phyloP scores from a whole-genome alignment of 2,329 filamentous ascomycete species.

The Cladorrhinum sp. region DNA sequence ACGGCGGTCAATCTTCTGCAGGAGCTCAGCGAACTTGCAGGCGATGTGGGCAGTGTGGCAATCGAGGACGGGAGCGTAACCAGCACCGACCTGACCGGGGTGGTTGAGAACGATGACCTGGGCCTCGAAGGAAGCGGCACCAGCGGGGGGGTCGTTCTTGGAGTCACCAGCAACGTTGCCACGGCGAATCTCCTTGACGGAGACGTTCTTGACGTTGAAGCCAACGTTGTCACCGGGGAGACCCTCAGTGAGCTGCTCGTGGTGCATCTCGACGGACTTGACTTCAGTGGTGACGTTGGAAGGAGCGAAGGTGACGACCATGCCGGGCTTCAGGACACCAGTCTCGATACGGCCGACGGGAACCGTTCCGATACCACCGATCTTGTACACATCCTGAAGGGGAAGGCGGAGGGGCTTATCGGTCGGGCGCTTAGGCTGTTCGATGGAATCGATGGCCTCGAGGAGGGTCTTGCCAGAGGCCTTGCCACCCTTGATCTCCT shows the following conservation, averaged over 20 bases:
- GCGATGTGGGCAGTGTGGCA: constrained; percentile 99
- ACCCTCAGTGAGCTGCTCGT: constrained; percentile 97
- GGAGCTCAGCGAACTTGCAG: constrained; percentile 99
- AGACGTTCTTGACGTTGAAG: constrained; percentile 99
- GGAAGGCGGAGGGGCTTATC: constrained; percentile 99
- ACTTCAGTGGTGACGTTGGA: constrained; percentile 99
- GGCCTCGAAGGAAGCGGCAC: constrained; percentile 91
- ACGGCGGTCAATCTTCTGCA: constrained; percentile 99
- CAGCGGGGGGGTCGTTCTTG: constrained; percentile 97
- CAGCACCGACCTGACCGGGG: constrained; percentile 98
- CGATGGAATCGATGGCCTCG: constrained; percentile 96
- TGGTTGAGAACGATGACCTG: constrained; percentile 99
- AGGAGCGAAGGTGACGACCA: constrained; percentile 98
- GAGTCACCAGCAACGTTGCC: constrained; percentile 99
- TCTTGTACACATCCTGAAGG: constrained; percentile 99
- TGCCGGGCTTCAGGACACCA: constrained; percentile 84
- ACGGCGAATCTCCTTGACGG: constrained; percentile 99
- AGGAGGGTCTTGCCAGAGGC: constrained; percentile 93
- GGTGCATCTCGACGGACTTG: constrained; percentile 99
- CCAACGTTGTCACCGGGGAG: constrained; percentile 99
- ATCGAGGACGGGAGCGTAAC: constrained; percentile 98
- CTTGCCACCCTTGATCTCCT: constrained; percentile 92
- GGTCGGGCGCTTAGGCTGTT: constrained; percentile 85
- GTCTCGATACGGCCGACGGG: constrained; percentile 99
- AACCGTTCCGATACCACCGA: constrained; percentile 99